Conservation (phyloP, 768 basidiomycete genomes). For the Pisolithus sp. region DNA sequence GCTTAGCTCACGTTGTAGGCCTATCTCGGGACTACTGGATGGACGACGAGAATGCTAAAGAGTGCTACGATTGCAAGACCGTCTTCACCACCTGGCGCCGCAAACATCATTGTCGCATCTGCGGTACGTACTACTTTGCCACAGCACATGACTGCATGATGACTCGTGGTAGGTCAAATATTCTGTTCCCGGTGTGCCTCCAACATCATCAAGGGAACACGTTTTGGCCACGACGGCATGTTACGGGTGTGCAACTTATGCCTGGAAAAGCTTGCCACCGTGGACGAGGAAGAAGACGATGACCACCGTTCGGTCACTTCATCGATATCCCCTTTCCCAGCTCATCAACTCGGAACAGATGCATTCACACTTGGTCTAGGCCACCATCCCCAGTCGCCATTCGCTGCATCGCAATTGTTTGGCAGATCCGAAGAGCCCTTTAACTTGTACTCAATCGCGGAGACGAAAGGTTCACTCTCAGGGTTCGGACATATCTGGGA, state of each 20-base stretch:
- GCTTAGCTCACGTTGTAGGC: slow-evolving; percentile 36
- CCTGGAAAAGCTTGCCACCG: slow-evolving; percentile 84
- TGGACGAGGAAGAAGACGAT: slow-evolving; percentile 86
- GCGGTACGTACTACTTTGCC: slow-evolving; percentile 47
- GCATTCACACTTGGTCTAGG: slow-evolving; percentile 31
- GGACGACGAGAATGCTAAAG: slow-evolving; percentile 93
- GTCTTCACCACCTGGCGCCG: slow-evolving; percentile 91
- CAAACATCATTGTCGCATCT: slow-evolving; percentile 97
- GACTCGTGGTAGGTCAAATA: slow-evolving; percentile 68
- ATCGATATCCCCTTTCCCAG: slow-evolving; percentile 64
- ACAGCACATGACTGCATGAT: neutral
- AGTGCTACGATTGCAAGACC: slow-evolving; percentile 94
- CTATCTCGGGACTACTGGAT: slow-evolving; percentile 96
- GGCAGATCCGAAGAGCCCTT: slow-evolving; percentile 72
- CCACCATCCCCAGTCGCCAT: slow-evolving; percentile 77
- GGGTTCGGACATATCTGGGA: slow-evolving; percentile 49
- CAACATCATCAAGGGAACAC: slow-evolving; percentile 89
- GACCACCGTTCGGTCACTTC: slow-evolving; percentile 78
- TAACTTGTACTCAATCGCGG: slow-evolving; percentile 77
- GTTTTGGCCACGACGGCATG: slow-evolving; percentile 94
- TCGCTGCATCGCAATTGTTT: slow-evolving; percentile 81
- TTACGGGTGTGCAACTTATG: slow-evolving; percentile 94
- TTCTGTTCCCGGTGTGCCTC: slow-evolving; percentile 97
- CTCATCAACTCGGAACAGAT: slow-evolving; percentile 64
- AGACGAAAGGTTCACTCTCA: slow-evolving; percentile 54